Base-by-base conservation (phyloP, 805 yeast species). In the Teunomyces cretensis region DNA sequence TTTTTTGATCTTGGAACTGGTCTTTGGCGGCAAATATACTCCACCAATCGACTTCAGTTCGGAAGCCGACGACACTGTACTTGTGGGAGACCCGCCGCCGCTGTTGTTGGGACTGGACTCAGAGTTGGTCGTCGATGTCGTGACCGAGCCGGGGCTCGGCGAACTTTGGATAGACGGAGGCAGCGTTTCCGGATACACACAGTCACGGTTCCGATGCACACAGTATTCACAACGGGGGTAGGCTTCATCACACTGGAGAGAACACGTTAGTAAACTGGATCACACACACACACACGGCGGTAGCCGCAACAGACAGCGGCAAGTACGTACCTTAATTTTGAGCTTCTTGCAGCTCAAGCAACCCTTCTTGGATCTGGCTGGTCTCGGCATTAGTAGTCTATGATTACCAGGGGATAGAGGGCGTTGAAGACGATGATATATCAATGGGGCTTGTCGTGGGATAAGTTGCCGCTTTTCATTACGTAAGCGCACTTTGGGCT, bases 171-270 rank as follows among this genome's bases (percentile, higher is more conserved):
- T 4, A 3, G 27, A 8, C 2, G 15, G 8, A 4, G 24, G 28
- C 14, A 7, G 12, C 36, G 16, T 19, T 15, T 33, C 37, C 2
- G 58, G 61, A 40, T 66, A 66, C 2, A 46, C 42, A 41, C 70
- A 66, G 2, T 42, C 40, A 3, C 67, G 46, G 13, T 51, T 48
- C 3, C 68, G 62, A 44, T 64, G 63, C 3, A 30, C 30, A 31
- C 72, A 67, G 47, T 67, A 67, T 33, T 67, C 71, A 48, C 72
- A 67, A 8, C 41, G 28, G 3, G 72, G 72, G 43, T 51, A 55
- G 9, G 47, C 56, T 39, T 65, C 71, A 41, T 62, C 51, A 41
- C 72, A 67, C 70, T 65, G 33, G n/a, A n/a, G n/a, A n/a, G n/a
- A n/a, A n/a, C 4, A 14, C n/a, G 56, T 54, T 55, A 54, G 57